phyloP scores from a whole-genome alignment of 345 rosid species.

The Conringia planisiliqua region DNA sequence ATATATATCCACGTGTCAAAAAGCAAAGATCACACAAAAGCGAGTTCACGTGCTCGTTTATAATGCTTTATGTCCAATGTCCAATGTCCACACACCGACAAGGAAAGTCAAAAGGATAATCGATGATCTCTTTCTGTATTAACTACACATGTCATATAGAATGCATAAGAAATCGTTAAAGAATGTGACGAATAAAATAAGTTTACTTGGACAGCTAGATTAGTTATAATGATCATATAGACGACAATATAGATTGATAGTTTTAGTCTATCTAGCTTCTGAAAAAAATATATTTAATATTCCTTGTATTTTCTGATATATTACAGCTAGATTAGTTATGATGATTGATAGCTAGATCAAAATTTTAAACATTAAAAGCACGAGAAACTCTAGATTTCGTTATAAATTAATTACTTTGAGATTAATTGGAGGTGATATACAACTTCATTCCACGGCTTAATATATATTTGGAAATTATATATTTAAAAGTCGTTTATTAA shows the following conservation, averaged over 20 bases:
- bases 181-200: neutral
- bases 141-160: neutral
- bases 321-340: too few relatives aligned
- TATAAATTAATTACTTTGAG: neutral
- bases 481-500: neutral
- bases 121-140: constrained; percentile 17
- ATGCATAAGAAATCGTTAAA: neutral
- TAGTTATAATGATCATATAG: neutral
- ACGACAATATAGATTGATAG: neutral
- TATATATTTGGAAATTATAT: neutral
- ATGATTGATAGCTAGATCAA: neutral
- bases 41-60: constrained; percentile 28
- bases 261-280: neutral
- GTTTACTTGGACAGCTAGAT: neutral
- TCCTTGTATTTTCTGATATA: neutral
- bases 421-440: neutral
- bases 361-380: neutral
- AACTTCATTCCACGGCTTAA: neutral
- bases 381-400: neutral
- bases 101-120: constrained; percentile 7
- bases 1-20: constrained; percentile 28
- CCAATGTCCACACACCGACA: constrained; percentile 33
- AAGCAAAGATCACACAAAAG: constrained; percentile 8
- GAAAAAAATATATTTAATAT: neutral
- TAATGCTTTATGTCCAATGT: constrained; percentile 15